Base-by-base conservation (phyloP, 148 eudicot genomes). In the Silene conica region DNA sequence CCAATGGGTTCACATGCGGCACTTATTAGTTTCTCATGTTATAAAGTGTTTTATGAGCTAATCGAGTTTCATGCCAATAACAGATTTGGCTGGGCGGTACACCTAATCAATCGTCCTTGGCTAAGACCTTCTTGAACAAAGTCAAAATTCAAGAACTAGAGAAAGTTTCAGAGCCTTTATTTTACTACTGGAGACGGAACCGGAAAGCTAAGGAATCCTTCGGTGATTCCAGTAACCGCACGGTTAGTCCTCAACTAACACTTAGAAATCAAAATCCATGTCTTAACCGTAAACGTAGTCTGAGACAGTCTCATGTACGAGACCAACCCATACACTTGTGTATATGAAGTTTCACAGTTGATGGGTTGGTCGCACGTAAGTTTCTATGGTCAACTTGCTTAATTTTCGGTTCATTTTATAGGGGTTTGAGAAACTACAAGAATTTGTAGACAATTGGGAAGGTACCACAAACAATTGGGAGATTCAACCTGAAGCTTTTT, bases 11-110 rank as follows among this genome's bases (percentile, higher is more conserved):
- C 13, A 3, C 13, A 28, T 63, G 38, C 67, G 0, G 25, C 3
- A 23, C 22, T 11, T 21, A 4, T 64, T 11, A 28, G 18, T 31
- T 3, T 38, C 8, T 50, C 25, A 19, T 12, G 26, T 65, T 9
- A 45, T 22, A 5, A 3, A 21, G 12, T 13, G 71, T 46, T 4
- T 34, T 45, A 1, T 22, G 34, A 66, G 14, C 59, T 58, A 38
- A 72, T 31, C 54, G 2, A 6, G 41, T 21, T 70, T 61, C 76
- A 43, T 19, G 13, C 2, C 76, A 14, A n/a, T 73, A 58, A 64
- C 83, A 95, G 99, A 79, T 95, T 67, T 95, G 99, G 99, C 96
- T 95, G 21, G 97, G 99, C 7, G 99, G 99, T 52, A 95, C 93
- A 9, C 96, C 96, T n/a, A 92, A 92, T 81, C 99, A 95, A 74